Evolutionary conservation across 768 basidiomycete species (phyloP).

Genomic region (Phaffia australis): DNA sequence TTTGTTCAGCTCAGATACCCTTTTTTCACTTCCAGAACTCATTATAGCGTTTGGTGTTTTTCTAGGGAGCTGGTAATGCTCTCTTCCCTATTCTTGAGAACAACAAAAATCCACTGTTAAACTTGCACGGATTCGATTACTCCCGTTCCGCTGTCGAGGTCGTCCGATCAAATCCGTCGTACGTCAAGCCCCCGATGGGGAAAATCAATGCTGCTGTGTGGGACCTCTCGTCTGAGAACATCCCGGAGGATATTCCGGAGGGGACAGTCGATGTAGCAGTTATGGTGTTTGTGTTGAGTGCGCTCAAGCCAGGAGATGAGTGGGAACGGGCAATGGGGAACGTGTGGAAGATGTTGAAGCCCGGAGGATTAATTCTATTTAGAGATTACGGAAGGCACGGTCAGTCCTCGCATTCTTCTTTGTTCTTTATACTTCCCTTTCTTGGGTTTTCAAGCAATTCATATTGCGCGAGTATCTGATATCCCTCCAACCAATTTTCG

Average conservation of each 20-base stretch:
- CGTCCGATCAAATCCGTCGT: conserved; percentile 68
- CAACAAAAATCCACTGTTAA: conserved; percentile 69
- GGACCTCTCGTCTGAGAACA: conserved; percentile 62
- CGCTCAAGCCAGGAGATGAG: conserved; percentile 73
- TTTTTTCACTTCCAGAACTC: background rate
- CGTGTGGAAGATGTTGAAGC: conserved; percentile 81
- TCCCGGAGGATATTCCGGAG: conserved; percentile 56
- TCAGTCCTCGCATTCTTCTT: too few species aligned
- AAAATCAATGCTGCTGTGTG: conserved; percentile 70
- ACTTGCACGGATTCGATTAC: conserved; percentile 78
- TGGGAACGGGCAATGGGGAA: conserved; percentile 77
- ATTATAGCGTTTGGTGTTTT: too few species aligned
- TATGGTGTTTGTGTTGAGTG: conserved; percentile 88
- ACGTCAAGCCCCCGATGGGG: conserved; percentile 56
- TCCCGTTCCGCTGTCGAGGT: conserved; percentile 77
- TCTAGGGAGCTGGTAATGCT: conserved; percentile 85
- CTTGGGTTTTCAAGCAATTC: too few species aligned
- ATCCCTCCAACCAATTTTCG: too few species aligned
- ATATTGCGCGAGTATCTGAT: too few species aligned
- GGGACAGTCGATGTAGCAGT: conserved; percentile 74
- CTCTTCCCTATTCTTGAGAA: conserved; percentile 75
- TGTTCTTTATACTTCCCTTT: too few species aligned
- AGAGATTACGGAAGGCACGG: conserved; percentile 78
- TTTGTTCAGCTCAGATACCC: background rate
- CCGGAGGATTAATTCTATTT: conserved; percentile 68